Base-by-base conservation (phyloP, 2,329 filamentous ascomycete genomes). In the Sporothrix humicola region DNA sequence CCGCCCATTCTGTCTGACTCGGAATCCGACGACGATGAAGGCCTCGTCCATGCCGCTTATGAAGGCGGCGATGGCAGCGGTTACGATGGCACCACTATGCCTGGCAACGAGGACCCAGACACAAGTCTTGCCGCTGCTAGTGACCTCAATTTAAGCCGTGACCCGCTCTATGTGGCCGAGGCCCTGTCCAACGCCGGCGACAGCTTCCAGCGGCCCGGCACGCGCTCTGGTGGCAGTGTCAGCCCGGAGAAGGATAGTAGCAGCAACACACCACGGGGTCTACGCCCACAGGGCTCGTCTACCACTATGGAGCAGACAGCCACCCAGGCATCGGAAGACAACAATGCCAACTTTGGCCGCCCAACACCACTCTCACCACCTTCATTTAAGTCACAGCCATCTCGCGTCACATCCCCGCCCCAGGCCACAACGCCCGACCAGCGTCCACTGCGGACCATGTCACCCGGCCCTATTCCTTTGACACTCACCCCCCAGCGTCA, bases 1-100 rank as follows among this genome's bases (percentile, higher is more conserved):
- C 94, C 93, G 0, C 89, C 91, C 1, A 83, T 93, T 56, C 81
- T 97, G 20, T 91, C 88, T 58, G 93, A 95, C 75, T 92, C 92
- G 5, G 90, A 88, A 13, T 90, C 92, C 69, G 90, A 90, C 3
- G 85, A 88, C 0, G 85, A 87, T 7, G 59, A 44, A 20, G 42
- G 12, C 1, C 23, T 66, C 9, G 4, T 48, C 3, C n/a, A n/a
- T 8, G 42, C 42, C 20, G 31, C 31, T 37, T 44, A 66, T 13
- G 61, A 66, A 8, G 42, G 10, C 15, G 54, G 23, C 1, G 72
- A 72, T 1, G 68, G 48, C 15, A 46, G 20, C n/a, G 56, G 23
- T 20, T 31, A 48, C 15, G 10, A 70, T 15, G 61, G 61, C 42
- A 66, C 61, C 12, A 66, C 42, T 1, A 7, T 66, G 1, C 61